Conservation (phyloP, 306 rosid genomes). For the Acacia acuminata region DNA sequence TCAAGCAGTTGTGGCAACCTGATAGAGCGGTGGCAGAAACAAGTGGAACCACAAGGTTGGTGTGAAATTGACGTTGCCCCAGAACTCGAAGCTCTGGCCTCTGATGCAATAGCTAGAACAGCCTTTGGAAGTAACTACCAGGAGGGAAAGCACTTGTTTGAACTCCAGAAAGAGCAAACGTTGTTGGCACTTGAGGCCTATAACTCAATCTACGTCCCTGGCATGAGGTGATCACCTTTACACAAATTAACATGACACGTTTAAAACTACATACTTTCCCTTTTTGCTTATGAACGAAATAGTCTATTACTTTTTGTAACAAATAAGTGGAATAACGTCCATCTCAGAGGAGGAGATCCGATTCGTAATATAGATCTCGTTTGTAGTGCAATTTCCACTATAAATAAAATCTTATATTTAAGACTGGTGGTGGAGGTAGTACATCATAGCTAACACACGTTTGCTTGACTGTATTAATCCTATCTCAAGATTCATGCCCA, state of each 20-base stretch:
- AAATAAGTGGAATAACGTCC: too few relatives aligned
- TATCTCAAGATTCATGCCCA: slow-evolving; percentile 41
- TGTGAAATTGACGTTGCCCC: slow-evolving; percentile 45
- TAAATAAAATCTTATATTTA: too few relatives aligned
- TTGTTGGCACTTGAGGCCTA: slow-evolving; percentile 43
- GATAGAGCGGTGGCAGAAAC: slow-evolving; percentile 38
- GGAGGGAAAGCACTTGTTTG: slow-evolving; percentile 51
- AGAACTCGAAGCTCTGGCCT: slow-evolving; percentile 32
- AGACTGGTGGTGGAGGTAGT: too few relatives aligned
- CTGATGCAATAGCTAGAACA: slow-evolving; percentile 48
- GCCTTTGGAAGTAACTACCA: slow-evolving; percentile 50
- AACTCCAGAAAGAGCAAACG: slow-evolving; percentile 45
- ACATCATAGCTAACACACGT: not conserved
- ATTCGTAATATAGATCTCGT: too few relatives aligned
- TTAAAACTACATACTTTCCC: not conserved
- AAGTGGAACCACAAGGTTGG: slow-evolving; percentile 29
- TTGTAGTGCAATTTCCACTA: too few relatives aligned
- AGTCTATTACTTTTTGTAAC: not conserved
- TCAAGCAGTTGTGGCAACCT: slow-evolving; percentile 37
- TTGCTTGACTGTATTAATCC: not conserved
- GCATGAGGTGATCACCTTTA: slow-evolving; percentile 35
- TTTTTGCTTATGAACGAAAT: not conserved
- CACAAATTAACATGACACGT: too few relatives aligned
- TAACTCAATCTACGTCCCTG: slow-evolving; percentile 41
- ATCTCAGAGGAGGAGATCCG: too few relatives aligned